Evolutionary conservation across 2,329 filamentous ascomycete species (phyloP), one percentile per base, ranked within the genome.

Genomic region (Penicillium sp.): DNA sequence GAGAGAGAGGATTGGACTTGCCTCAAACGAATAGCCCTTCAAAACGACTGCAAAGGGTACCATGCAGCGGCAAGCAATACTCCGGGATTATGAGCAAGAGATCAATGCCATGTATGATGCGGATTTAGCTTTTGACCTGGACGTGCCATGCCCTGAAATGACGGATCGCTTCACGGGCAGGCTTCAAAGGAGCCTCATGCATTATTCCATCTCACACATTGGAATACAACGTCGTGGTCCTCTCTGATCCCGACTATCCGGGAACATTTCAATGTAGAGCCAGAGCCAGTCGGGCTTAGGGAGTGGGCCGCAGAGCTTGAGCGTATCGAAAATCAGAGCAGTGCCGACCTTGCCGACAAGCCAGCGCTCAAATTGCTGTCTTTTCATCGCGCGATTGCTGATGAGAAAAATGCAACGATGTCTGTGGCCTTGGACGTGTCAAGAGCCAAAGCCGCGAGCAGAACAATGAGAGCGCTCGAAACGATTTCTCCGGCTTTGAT

Each of bases 331-430:
- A 73, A 75, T 0, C 69, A 72, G 5, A 74, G 70, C 17, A 76
- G 72, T 24, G 73, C 76, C 3, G 74, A 79, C 15, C 63, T 84
- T 0, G 75, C 75, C 2, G 75, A 70, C 58, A 85, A 85, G 65
- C 83, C 84, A 0, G 84, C 79, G 2, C 67, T 85, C 28, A 86
- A 86, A 75, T 70, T 86, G 51, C 66, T 86, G 0, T 81, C 82
- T 50, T 81, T 83, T 38, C 86, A 84, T 67, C 74, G 73, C 42
- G 73, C 69, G 1, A 73, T 81, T 68, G 70, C 69, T 15, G 62
- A 56, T 4, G 73, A 63, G 0, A 60, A 63, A 1, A 17, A 59
- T 35, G 73, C 63, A 28, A 68, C 68, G 2, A 59, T 61, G 24
- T 72, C 77, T 2, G 72, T 81, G 5, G 67, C 75, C n/a, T 76